A percentile compares a stretch with the other conserved stretches of the same genome.
Evolutionary conservation across 2,329 filamentous ascomycete species (phyloP).

Genomic region (Dryadomyces quercus-mongolicae): DNA sequence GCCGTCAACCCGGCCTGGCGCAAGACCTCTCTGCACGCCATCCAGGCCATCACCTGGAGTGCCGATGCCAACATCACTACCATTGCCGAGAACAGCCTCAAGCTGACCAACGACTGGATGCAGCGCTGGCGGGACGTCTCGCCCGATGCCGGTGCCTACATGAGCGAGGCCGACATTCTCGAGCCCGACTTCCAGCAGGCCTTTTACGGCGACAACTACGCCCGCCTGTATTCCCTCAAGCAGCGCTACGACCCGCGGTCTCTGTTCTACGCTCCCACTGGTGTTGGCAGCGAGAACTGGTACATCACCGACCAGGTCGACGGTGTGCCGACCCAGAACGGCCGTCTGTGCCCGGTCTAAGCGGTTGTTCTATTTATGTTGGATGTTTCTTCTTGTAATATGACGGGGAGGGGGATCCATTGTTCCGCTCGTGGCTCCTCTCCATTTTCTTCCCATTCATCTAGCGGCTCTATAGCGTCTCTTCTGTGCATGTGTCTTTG

Average conservation of each 20-base stretch:
- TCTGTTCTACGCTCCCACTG: slow-evolving; percentile 17
- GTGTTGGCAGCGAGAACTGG: slow-evolving; percentile 15
- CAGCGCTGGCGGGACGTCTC: slow-evolving; percentile 16
- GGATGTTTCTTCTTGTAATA: too few relatives aligned
- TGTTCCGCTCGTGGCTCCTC: too few relatives aligned
- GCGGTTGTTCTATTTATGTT: too few relatives aligned
- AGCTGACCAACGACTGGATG: slow-evolving; percentile 22
- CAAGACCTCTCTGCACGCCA: slow-evolving; percentile 24
- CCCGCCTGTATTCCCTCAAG: slow-evolving; percentile 18
- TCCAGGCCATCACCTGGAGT: slow-evolving; percentile 18
- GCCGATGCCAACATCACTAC: slow-evolving; percentile 6
- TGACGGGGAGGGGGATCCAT: too few relatives aligned
- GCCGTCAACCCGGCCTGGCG: slow-evolving; percentile 39
- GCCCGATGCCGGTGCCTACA: slow-evolving; percentile 24
- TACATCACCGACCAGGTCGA: slow-evolving; percentile 12
- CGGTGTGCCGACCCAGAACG: slow-evolving; percentile 13
- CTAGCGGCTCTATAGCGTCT: too few relatives aligned
- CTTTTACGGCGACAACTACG: slow-evolving; percentile 23
- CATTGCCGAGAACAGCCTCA: slow-evolving; percentile 13
- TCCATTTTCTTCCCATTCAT: too few relatives aligned
- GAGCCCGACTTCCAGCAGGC: slow-evolving; percentile 21
- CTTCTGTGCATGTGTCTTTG: too few relatives aligned
- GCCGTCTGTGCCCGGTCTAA: slow-evolving; percentile 8
- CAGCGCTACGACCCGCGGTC: slow-evolving; percentile 20
- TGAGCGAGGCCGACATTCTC: slow-evolving; percentile 25